Conservation (phyloP, 805 yeast genomes). For the Pichia eremophila region DNA sequence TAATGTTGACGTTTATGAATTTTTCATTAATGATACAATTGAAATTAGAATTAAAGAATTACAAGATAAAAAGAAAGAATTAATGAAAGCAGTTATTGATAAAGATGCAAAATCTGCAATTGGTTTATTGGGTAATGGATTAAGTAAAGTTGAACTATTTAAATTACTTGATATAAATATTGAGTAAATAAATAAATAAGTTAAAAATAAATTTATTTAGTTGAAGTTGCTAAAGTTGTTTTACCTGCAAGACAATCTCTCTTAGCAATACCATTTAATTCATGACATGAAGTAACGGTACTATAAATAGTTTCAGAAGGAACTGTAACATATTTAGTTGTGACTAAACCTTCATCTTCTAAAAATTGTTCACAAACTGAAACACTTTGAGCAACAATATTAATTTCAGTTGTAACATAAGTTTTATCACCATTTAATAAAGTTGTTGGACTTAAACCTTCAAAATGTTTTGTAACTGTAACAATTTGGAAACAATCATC, state of each 20-base stretch:
- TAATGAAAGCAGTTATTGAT: slow-evolving; percentile 26
- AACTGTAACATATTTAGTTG: not conserved
- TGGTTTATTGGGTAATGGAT: slow-evolving; percentile 7
- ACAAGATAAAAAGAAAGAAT: slow-evolving; percentile 27
- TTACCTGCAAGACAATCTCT: not conserved
- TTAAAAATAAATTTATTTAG: not conserved
- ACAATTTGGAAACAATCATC: not conserved
- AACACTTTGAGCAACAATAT: not conserved
- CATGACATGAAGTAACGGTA: not conserved
- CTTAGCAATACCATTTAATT: not conserved
- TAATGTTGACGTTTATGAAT: slow-evolving; percentile 35
- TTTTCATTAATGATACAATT: slow-evolving; percentile 29
- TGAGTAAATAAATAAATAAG: not conserved
- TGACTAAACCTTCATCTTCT: not conserved
- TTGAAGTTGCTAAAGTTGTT: not conserved
- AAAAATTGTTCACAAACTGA: not conserved
- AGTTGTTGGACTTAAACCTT: not conserved
- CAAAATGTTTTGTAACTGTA: not conserved
- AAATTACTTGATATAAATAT: slow-evolving; percentile 7
- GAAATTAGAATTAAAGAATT: slow-evolving; percentile 30
- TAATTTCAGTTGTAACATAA: not conserved
- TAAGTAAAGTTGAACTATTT: slow-evolving; percentile 9
- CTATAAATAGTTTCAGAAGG: not conserved
- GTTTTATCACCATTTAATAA: not conserved
- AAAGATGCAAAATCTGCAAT: slow-evolving; percentile 13